Percentiles rank a stretch among this genome's conserved stretches.
Evolutionary conservation across 305 asterid genomes (phyloP).

Genomic region (Fraxinus sp.): DNA sequence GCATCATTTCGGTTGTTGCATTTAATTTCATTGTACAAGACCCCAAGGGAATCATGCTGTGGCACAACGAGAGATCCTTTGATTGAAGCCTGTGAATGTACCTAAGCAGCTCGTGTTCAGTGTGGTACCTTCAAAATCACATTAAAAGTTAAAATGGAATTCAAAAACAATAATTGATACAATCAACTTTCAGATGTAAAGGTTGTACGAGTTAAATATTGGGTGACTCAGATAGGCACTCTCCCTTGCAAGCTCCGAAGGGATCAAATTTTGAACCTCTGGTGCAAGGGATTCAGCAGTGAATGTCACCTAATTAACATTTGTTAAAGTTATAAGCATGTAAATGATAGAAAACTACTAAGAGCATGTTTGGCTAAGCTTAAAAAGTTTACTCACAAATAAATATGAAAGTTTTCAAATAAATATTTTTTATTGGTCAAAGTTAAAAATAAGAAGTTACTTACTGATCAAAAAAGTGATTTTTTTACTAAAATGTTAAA

Average conservation of each 20-base stretch:
- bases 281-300: slow-evolving; percentile 82
- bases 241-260: slow-evolving; percentile 78
- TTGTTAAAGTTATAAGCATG: slow-evolving; percentile 1
- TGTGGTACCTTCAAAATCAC: slow-evolving; percentile 65
- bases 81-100: slow-evolving; percentile 70
- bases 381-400: not conserved
- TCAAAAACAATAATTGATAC: not conserved
- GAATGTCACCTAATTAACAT: slow-evolving; percentile 58
- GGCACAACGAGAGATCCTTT: slow-evolving; percentile 84
- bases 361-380: not conserved
- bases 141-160: slow-evolving; percentile 7
- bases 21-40: slow-evolving; percentile 97
- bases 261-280: slow-evolving; percentile 69
- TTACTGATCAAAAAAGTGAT: not conserved
- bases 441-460: not conserved
- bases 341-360: not conserved
- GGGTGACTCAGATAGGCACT: slow-evolving; percentile 73
- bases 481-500: not conserved
- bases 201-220: slow-evolving; percentile 83
- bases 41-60: slow-evolving; percentile 97
- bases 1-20: slow-evolving; percentile 97
- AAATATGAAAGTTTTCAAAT: not conserved
- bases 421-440: not conserved
- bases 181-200: not conserved
- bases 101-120: slow-evolving; percentile 84